phyloP scores from a whole-genome alignment of 768 basidiomycete species.

The Tubosaeta sp. region DNA sequence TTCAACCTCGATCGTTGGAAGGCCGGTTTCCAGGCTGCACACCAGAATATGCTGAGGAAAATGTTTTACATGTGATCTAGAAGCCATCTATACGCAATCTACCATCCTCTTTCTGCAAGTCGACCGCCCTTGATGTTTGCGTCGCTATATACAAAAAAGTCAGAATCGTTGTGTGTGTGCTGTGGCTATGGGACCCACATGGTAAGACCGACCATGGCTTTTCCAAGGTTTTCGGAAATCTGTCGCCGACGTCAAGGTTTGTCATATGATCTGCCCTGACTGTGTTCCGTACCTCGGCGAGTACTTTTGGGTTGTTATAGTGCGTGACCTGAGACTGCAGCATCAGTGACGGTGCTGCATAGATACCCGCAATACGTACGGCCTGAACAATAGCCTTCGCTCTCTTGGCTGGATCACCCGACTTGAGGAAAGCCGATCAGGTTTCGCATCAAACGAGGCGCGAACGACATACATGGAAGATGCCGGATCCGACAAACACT shows the following conservation, averaged over 20 bases:
- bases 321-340: conserved; percentile 68
- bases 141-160: conserved; percentile 45
- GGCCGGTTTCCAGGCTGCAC: conserved; percentile 29
- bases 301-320: conserved; percentile 88
- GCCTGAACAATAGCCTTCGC: conserved; percentile 97
- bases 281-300: conserved; percentile 65
- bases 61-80: conserved; percentile 33
- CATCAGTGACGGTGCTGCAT: conserved; percentile 1
- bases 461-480: conserved; percentile 73
- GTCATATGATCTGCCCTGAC: not conserved
- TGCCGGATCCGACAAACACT: conserved; percentile 98
- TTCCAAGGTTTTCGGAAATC: conserved; percentile 80
- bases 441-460: not conserved
- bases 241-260: conserved; percentile 19
- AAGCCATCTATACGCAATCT: conserved; percentile 19
- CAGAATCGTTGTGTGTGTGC: not conserved
- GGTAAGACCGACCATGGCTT: conserved; percentile 90
- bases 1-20: conserved; percentile 33
- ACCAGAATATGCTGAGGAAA: conserved; percentile 26
- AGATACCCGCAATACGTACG: conserved; percentile 38
- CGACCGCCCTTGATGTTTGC: conserved; percentile 66
- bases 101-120: conserved; percentile 67
- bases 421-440: conserved; percentile 40
- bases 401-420: conserved; percentile 89
- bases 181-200: conserved; percentile 51